Evolutionary conservation across 805 yeast genomes (phyloP), one percentile per base, ranked within the genome.

Genomic region (Wickerhamomyces xylosicus): DNA sequence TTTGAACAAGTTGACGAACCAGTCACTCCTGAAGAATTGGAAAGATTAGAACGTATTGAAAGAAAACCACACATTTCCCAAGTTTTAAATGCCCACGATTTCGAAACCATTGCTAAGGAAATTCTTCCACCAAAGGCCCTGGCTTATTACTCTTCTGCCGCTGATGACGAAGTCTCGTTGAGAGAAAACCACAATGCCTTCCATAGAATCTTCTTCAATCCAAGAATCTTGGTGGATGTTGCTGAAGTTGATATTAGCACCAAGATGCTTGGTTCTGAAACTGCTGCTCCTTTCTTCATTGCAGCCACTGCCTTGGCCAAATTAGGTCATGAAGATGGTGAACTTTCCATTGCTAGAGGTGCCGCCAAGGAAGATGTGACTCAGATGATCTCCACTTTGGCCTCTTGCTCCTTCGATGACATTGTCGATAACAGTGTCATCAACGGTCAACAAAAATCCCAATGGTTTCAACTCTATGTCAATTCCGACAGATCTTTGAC

Each of bases 271-370:
- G 96, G 96, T n/a, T 54, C 74, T 16, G 63, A 68, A 37, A 66
- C 77, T 2, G 63, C 72, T 15, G 83, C 78, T 13, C 97, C 97
- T 14, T 86, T 90, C 57, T 90, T 89, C 56, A 76, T 82, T 39
- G 72, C 90, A 31, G 97, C 97, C 2, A 85, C 97, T 5, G 97
- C 97, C 0, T 67, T 87, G 45, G 96, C 95, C 29, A 82, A 79
- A 53, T 69, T 90, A 48, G 97, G 97, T 3, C 92, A 89, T 53
- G 86, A 86, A 2, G 96, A 85, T 32, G 97, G 97, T 41, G 97
- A 90, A 59, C 74, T 76, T 42, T 86, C 81, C 15, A 72, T 90
- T 46, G 86, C 97, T 2, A 67, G 80, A 52, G 86, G 86, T n/a
- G 83, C 94, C 21, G 85, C 77, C 32, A 67, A 71, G 41, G 81